Percentiles rank a stretch among this genome's conserved stretches.
Conservation (phyloP, 345 rosid genomes). For the Eucalyptus victrix region DNA sequence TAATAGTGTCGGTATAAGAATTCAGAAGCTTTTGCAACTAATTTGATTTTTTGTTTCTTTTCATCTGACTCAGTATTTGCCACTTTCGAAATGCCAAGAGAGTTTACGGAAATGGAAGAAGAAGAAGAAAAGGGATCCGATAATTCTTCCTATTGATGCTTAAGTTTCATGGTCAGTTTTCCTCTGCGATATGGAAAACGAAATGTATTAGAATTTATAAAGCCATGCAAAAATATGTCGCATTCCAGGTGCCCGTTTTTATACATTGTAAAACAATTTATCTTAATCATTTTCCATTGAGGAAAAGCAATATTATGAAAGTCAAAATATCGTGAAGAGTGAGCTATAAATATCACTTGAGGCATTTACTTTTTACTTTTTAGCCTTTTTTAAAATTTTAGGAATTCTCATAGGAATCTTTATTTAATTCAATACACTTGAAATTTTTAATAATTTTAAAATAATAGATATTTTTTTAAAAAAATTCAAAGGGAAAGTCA, state of each 20-base stretch:
- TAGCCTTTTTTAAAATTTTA: not conserved
- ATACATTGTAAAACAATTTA: not conserved
- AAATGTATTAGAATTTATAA: not conserved
- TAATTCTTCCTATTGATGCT: not conserved
- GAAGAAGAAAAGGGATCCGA: not conserved
- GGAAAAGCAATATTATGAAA: not conserved
- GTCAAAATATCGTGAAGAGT: not conserved
- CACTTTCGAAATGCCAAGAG: not conserved
- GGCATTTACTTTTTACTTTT: not conserved
- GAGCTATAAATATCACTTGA: not conserved
- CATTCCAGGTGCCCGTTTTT: not conserved
- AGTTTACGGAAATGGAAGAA: not conserved
- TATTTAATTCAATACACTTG: not conserved
- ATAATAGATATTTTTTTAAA: not conserved
- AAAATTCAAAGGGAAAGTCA: not conserved
- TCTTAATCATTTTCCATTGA: not conserved
- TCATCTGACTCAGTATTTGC: not conserved
- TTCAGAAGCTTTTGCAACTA: not conserved
- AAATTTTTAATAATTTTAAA: not conserved
- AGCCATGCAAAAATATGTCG: not conserved
- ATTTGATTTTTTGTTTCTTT: not conserved
- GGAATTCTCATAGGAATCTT: not conserved
- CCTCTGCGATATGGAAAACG: not conserved
- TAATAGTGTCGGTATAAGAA: not conserved
- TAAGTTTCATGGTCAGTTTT: not conserved